Conservation (phyloP, 768 basidiomycete genomes). For the Lactarius hengduanensis region DNA sequence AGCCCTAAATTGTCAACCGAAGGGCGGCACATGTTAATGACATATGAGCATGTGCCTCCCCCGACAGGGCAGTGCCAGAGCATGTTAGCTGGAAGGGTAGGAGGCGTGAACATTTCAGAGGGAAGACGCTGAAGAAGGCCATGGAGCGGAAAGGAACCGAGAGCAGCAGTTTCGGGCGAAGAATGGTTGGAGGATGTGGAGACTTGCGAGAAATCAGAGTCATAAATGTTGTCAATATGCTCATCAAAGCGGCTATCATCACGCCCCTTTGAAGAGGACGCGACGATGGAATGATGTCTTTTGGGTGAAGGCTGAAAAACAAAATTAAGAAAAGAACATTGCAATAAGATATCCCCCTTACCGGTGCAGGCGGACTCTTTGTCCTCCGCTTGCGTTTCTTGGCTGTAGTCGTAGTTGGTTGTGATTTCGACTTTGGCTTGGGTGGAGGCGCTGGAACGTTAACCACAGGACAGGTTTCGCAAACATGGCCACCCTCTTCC, state of each 20-base stretch:
- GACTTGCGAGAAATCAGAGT: slow-evolving; percentile 56
- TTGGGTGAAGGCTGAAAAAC: neutral
- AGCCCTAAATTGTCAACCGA: slow-evolving; percentile 36
- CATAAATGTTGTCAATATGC: slow-evolving; percentile 37
- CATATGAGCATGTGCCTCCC: slow-evolving; percentile 39
- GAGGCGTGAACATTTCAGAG: slow-evolving; percentile 37
- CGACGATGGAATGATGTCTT: neutral
- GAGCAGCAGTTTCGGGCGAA: slow-evolving; percentile 25
- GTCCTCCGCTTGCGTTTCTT: neutral
- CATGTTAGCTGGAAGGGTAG: slow-evolving; percentile 44
- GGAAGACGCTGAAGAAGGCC: slow-evolving; percentile 36
- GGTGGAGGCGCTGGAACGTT: neutral
- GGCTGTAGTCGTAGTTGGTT: neutral
- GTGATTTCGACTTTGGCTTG: neutral
- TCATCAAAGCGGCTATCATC: neutral
- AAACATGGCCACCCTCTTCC: neutral
- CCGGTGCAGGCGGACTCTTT: neutral
- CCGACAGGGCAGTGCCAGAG: slow-evolving; percentile 52
- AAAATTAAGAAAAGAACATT: neutral
- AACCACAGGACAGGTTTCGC: neutral
- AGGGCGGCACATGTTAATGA: slow-evolving; percentile 48
- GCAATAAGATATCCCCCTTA: neutral
- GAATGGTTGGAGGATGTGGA: slow-evolving; percentile 42
- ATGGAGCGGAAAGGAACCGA: neutral
- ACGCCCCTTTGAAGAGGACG: neutral